A percentile compares a stretch with the other conserved stretches of the same genome.
Evolutionary conservation across 495 filamentous ascomycete species (phyloP).

Genomic region (Daldinia decipiens): DNA sequence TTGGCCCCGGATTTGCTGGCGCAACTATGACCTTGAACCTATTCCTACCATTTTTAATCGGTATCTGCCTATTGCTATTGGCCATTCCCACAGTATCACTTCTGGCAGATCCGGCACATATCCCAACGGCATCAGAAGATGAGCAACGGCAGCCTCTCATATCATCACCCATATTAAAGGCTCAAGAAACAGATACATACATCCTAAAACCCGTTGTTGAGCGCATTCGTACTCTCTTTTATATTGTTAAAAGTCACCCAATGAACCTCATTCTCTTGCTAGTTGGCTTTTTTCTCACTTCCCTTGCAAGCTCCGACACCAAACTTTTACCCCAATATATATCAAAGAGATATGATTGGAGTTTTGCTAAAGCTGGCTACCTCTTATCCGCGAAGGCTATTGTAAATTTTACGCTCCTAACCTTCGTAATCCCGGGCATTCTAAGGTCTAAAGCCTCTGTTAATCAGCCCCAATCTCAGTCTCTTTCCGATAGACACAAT

Average conservation of each 20-base stretch:
- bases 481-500: constrained; percentile 45
- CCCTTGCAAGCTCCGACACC: constrained; percentile 59
- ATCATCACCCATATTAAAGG: constrained; percentile 45
- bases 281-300: constrained; percentile 53
- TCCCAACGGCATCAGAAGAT: constrained; percentile 15
- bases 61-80: constrained; percentile 51
- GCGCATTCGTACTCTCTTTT: constrained; percentile 43
- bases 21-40: constrained; percentile 53
- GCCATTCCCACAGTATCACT: constrained; percentile 48
- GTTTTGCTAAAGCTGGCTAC: constrained; percentile 55
- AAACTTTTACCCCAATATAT: constrained; percentile 59
- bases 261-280: constrained; percentile 53
- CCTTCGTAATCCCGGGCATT: constrained; percentile 50
- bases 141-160: constrained; percentile 48
- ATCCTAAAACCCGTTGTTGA: constrained; percentile 28
- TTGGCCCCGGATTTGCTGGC: constrained; percentile 56
- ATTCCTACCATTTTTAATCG: constrained; percentile 55
- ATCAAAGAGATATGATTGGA: constrained; percentile 56
- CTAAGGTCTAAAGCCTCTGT: constrained; percentile 37
- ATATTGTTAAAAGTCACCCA: constrained; percentile 44
- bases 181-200: constrained; percentile 26
- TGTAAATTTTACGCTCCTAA: constrained; percentile 55
- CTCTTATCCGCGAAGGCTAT: constrained; percentile 57
- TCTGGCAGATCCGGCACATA: constrained; percentile 35
- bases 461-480: constrained; percentile 26